Conservation (phyloP, 495 filamentous ascomycete species). For the Acidiella bohemica region DNA sequence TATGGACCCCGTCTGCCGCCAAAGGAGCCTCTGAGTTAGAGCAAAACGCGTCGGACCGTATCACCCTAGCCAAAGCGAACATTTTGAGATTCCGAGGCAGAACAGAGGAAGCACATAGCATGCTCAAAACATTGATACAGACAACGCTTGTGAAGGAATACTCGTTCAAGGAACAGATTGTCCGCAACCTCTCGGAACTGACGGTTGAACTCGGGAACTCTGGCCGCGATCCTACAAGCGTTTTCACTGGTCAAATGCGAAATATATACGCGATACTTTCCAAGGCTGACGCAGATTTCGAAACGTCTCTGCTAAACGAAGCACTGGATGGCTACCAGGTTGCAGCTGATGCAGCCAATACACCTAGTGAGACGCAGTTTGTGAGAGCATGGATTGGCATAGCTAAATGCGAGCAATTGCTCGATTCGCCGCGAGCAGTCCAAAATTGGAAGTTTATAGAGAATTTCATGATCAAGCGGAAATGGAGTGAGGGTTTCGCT, state of each 20-base stretch:
- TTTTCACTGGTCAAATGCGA: neutral
- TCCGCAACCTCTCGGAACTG: neutral
- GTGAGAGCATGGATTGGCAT: neutral
- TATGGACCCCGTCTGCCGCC: neutral
- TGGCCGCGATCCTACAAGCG: neutral
- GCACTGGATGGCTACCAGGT: neutral
- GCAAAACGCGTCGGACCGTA: neutral
- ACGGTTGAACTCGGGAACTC: neutral
- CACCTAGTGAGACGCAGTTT: neutral
- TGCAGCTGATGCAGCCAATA: neutral
- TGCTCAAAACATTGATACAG: neutral
- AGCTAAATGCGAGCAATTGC: neutral
- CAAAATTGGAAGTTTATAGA: neutral
- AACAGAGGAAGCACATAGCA: neutral
- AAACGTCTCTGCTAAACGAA: neutral
- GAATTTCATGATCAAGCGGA: neutral
- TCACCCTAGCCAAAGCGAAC: neutral
- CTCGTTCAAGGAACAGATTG: neutral
- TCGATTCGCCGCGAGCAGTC: neutral
- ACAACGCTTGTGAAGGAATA: neutral
- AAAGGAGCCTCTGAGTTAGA: neutral
- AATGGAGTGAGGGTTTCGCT: neutral
- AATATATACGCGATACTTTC: neutral
- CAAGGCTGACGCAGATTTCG: neutral
- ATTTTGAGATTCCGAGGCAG: neutral